Conservation (phyloP, 2,329 filamentous ascomycete species). For the Botryotinia narcissicola region DNA sequence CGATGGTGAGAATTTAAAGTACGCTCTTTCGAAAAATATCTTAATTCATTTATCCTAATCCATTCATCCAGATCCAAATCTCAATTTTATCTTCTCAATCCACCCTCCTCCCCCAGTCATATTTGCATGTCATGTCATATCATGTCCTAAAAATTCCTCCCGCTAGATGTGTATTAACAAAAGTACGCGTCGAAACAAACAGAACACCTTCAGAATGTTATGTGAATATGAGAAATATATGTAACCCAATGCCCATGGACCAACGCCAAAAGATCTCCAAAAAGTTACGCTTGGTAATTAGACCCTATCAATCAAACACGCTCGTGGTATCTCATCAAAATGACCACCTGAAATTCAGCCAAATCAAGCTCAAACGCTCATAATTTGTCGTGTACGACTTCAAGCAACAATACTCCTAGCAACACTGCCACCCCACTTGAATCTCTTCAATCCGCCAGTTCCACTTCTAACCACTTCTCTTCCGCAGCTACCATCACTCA, state of each 20-base stretch:
- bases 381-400: background rate
- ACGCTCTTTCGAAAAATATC: background rate
- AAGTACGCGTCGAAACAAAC: background rate
- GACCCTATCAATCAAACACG: background rate
- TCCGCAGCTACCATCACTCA: slow-evolving; percentile 31
- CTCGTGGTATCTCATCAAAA: background rate
- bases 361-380: background rate
- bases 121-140: background rate
- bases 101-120: background rate
- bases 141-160: background rate
- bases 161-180: background rate
- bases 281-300: background rate
- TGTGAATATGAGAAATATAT: background rate
- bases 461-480: slow-evolving; percentile 30
- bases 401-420: slow-evolving; percentile 33
- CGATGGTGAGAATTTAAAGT: background rate
- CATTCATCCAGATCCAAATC: background rate
- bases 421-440: slow-evolving; percentile 35
- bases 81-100: background rate
- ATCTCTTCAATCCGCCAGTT: slow-evolving; percentile 32
- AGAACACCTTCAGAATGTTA: background rate
- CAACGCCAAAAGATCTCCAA: background rate
- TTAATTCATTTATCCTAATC: background rate
- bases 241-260: background rate
- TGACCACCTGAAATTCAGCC: background rate